Percentiles rank a stretch among this genome's conserved stretches.
Evolutionary conservation across 2,329 filamentous ascomycete species (phyloP).

Genomic region (Sporothrix pallida): DNA sequence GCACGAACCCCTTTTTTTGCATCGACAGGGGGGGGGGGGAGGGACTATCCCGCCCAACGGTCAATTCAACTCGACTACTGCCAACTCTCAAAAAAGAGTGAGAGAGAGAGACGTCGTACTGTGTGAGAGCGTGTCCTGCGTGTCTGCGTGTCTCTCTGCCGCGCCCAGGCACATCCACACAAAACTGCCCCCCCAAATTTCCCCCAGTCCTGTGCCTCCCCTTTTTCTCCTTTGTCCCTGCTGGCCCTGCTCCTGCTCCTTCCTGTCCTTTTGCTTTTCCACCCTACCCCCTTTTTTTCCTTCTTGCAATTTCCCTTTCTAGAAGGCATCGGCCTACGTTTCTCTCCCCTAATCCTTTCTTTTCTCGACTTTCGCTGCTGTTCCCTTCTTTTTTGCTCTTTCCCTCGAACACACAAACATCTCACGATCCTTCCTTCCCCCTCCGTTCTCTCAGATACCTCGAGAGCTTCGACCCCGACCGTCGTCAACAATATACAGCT

Average conservation of each 20-base stretch:
- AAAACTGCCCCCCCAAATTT: constrained; percentile 13
- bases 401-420: constrained; percentile 23
- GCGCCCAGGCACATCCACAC: neutral
- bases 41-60: constrained; percentile 31
- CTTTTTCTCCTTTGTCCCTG: constrained; percentile 19
- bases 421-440: constrained; percentile 31
- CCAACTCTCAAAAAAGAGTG: neutral
- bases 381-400: constrained; percentile 29
- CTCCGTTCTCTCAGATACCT: constrained; percentile 30
- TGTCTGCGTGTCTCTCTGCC: neutral
- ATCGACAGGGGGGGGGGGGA: constrained; percentile 33
- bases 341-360: constrained; percentile 31
- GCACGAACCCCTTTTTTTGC: constrained; percentile 38
- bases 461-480: constrained; percentile 26
- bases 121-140: neutral
- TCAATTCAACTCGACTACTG: constrained; percentile 5
- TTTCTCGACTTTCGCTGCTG: constrained; percentile 27
- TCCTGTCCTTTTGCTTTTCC: constrained; percentile 31
- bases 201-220: constrained; percentile 26
- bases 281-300: constrained; percentile 37
- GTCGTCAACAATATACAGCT: constrained; percentile 25
- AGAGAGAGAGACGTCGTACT: neutral
- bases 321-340: constrained; percentile 35
- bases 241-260: constrained; percentile 6
- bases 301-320: constrained; percentile 39